Evolutionary conservation across 768 basidiomycete species (phyloP), one percentile per base, ranked within the genome.

Genomic region (Russula foetens): DNA sequence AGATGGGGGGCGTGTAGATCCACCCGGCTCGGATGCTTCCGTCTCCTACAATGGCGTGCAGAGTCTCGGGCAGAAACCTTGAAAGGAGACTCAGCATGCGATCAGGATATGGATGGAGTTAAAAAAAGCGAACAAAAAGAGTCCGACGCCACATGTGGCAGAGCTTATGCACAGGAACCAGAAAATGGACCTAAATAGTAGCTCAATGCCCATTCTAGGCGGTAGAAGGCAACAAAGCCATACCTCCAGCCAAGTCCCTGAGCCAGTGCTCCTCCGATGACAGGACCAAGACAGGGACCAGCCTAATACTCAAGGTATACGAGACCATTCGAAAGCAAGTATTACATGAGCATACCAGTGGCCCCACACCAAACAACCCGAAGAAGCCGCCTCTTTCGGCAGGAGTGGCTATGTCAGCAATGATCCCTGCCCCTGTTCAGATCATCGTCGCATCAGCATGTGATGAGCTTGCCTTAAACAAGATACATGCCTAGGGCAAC

Each of bases 351-450:
- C 81, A 44, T 62, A 83, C 85, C 77, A 84, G 77, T n/a, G 86
- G 84, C 0, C 86, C 86, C 3, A 86, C 59, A 38, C 72, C 77
- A 70, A 83, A 89, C 8, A 88, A 52, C 3, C 90, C 91, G 58
- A 84, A 79, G 71, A 85, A 90, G 7, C 83, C 80, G 19, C 88
- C 92, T 38, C 91, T 75, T 72, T 93, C 90, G 41, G 80, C 78
- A 0, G 81, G 84, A 2, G 79, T 79, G 6, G 88, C 81, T 28
- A 95, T 86, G 68, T 95, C 92, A 2, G 83, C 83, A 57, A 95
- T 80, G 7, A 89, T 83, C 6, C 92, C 92, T 35, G 86, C 83
- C 55, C 85, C 85, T 83, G 41, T 28, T 53, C 39, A 23, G n/a
- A 43, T 4, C 41, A 31, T 35, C 35, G 11, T 6, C 14, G 35